Evolutionary conservation across 768 basidiomycete genomes (phyloP).

Genomic region (Tricholoma flavovirens): DNA sequence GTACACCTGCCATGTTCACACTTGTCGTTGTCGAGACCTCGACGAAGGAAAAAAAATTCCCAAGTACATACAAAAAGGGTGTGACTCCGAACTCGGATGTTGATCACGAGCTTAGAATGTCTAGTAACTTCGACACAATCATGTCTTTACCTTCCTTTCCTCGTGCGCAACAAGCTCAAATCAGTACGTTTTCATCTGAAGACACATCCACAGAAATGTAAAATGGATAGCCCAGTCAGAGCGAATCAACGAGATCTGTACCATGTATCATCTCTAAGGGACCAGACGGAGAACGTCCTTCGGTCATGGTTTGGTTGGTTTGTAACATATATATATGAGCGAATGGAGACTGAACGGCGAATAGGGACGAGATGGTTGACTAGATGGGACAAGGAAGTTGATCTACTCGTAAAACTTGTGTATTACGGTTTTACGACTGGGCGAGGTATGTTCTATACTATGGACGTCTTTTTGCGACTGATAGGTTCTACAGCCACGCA

Average conservation of each 20-base stretch:
- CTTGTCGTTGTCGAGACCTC: too few species aligned
- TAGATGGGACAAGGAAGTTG: constrained; percentile 78
- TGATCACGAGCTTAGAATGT: constrained; percentile 14
- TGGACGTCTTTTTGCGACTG: not conserved
- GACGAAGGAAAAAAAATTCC: too few species aligned
- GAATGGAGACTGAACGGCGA: constrained; percentile 4
- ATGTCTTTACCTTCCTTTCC: constrained; percentile 51
- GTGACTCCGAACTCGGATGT: too few species aligned
- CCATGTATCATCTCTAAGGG: constrained; percentile 67
- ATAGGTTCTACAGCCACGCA: constrained; percentile 50
- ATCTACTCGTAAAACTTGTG: constrained; percentile 56
- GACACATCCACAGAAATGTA: not conserved
- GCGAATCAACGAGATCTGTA: constrained; percentile 81
- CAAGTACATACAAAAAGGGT: too few species aligned
- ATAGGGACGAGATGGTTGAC: constrained; percentile 76
- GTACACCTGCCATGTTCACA: constrained; percentile 20
- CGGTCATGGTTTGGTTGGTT: constrained; percentile 71
- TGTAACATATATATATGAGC: not conserved
- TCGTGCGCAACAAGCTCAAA: constrained; percentile 78
- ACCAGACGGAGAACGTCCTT: constrained; percentile 69
- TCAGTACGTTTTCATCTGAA: constrained; percentile 45
- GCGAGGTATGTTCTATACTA: constrained; percentile 43
- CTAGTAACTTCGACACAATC: too few species aligned
- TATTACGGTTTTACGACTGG: constrained; percentile 76
- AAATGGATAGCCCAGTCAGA: constrained; percentile 46